Evolutionary conservation across 2,329 filamentous ascomycete species (phyloP).

Genomic region (Leptographium procerum): DNA sequence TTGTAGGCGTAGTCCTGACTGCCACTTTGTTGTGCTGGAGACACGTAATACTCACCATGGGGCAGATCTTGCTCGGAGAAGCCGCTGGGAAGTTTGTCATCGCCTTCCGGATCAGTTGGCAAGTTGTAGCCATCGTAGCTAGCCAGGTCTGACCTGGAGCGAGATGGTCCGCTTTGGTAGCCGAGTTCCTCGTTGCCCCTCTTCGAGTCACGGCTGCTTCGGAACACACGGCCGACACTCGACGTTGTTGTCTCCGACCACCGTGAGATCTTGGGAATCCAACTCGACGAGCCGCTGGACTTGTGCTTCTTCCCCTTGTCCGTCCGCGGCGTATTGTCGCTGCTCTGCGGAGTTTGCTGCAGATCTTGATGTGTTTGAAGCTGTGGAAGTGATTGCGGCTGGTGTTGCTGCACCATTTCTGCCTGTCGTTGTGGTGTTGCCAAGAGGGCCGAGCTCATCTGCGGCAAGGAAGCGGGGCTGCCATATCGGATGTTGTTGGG

Average conservation of each 20-base stretch:
- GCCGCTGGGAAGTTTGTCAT: slow-evolving; percentile 48
- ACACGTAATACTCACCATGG: slow-evolving; percentile 14
- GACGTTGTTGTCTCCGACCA: slow-evolving; percentile 97
- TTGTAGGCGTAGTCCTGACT: neutral
- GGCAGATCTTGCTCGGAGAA: slow-evolving; percentile 42
- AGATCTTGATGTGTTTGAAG: neutral
- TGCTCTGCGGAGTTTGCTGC: slow-evolving; percentile 38
- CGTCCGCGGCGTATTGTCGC: slow-evolving; percentile 66
- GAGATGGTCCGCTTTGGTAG: slow-evolving; percentile 39
- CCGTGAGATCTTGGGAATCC: slow-evolving; percentile 85
- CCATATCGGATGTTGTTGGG: slow-evolving; percentile 28
- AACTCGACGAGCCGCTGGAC: slow-evolving; percentile 64
- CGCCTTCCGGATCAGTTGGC: slow-evolving; percentile 41
- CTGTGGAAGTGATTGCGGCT: neutral
- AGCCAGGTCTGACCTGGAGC: slow-evolving; percentile 64
- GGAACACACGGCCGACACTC: slow-evolving; percentile 68
- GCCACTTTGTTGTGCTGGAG: slow-evolving; percentile 5
- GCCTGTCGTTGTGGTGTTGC: slow-evolving; percentile 32
- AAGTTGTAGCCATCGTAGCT: slow-evolving; percentile 54
- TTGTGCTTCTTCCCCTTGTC: slow-evolving; percentile 83
- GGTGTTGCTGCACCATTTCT: neutral
- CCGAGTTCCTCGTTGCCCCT: slow-evolving; percentile 42
- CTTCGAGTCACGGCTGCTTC: slow-evolving; percentile 52
- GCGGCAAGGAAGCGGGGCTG: slow-evolving; percentile 4
- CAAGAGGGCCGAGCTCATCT: slow-evolving; percentile 8